Evolutionary conservation across 495 filamentous ascomycete species (phyloP).

Genomic region (Usnea hakonensis): DNA sequence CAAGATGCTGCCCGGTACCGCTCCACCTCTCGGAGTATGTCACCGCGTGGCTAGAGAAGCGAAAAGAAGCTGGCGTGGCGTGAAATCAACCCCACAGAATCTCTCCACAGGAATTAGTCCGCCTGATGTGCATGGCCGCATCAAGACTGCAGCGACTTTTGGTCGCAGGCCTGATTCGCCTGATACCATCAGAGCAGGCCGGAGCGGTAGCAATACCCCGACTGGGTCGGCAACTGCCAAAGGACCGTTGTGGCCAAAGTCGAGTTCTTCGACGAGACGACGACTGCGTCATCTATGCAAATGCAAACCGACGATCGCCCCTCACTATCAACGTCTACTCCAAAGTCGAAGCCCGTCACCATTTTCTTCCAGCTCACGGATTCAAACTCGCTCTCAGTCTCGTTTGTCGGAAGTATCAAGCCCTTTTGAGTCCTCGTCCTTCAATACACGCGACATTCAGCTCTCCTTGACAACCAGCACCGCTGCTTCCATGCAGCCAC

Average conservation of each 20-base stretch:
- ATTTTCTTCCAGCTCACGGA: constrained; percentile 35
- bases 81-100: constrained; percentile 24
- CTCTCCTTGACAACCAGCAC: constrained; percentile 77
- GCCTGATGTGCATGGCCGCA: not conserved
- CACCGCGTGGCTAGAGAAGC: constrained; percentile 80
- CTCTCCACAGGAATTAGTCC: constrained; percentile 12
- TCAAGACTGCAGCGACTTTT: not conserved
- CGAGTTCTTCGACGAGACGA: constrained; percentile 68
- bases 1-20: constrained; percentile 75
- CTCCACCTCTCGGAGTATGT: constrained; percentile 85
- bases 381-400: constrained; percentile 25
- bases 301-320: constrained; percentile 58
- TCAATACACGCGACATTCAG: constrained; percentile 72
- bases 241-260: constrained; percentile 63
- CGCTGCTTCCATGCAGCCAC: constrained; percentile 67
- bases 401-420: constrained; percentile 24
- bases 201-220: constrained; percentile 63
- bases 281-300: constrained; percentile 79
- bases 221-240: constrained; percentile 33
- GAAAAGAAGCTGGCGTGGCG: constrained; percentile 71
- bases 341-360: constrained; percentile 69
- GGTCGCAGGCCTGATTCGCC: constrained; percentile 24
- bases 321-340: constrained; percentile 63
- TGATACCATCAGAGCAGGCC: constrained; percentile 34
- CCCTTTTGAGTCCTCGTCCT: constrained; percentile 33